Base-by-base conservation (phyloP, 2,329 filamentous ascomycete species). In the Aspergillus aculeatinus region DNA sequence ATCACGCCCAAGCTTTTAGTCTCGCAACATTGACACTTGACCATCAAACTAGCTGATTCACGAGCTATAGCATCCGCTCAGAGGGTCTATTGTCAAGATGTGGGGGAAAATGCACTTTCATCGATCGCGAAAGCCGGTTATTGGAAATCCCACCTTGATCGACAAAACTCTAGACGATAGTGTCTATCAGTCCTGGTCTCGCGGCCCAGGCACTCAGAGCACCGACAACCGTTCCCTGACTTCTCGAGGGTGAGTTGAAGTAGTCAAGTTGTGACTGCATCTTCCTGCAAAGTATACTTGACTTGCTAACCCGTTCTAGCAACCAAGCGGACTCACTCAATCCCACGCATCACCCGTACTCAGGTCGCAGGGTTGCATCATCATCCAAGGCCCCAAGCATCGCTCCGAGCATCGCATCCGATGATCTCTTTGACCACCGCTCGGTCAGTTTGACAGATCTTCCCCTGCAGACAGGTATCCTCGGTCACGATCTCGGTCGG, bases 331-430 rank as follows among this genome's bases (percentile, higher is more conserved):
- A 63, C 51, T 57, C 66, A 42, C 51, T 60, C 55, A 49, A 62
- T 44, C 59, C 58, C 51, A 42, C 58, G 51, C 64, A 65, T 60
- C 67, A 63, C 44, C 61, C 63, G 59, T 63, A 59, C 35, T 48
- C 60, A 11, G 62, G 60, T 48, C 63, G 75, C 63, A 81, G 82
- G 47, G 81, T 83, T n/a, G 65, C 79, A 6, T 88, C 87, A 33
- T 89, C 88, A 16, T 66, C 87, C 51, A 89, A 89, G 71, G 86
- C 86, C 21, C 65, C 50, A 81, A 84, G 64, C 54, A 55, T 58
- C 11, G 86, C 86, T n/a, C 65, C 50, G 81, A 84, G 64, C 54
- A 57, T 58, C 6, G 70, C 81, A 79, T 44, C 29, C 23, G 61
- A 58, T 11, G 63, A 63, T n/a, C 57, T 55, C 47, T 27, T 55